Conservation (phyloP, 495 filamentous ascomycete species). For the Aspergillus heteromorphus region DNA sequence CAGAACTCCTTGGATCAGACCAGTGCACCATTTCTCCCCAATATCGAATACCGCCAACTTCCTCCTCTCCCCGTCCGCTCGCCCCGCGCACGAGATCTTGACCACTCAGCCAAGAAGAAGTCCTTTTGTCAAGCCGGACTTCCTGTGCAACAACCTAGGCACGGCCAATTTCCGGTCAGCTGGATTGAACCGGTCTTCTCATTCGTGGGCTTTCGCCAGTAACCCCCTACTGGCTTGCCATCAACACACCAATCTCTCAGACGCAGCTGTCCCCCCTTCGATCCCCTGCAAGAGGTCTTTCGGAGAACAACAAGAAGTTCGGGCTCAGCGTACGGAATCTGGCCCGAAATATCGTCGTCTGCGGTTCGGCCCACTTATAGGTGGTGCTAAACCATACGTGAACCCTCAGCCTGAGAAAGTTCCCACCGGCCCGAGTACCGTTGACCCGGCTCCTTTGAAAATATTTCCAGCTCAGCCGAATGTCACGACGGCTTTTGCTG, state of each 20-base stretch:
- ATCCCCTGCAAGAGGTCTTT: constrained; percentile 12
- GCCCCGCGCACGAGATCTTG: no score
- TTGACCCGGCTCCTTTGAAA: background rate
- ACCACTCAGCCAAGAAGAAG: background rate
- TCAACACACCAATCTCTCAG: no score
- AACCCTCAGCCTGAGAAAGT: background rate
- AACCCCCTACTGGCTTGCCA: no score
- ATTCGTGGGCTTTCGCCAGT: no score
- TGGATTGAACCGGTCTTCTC: background rate
- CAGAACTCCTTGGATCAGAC: constrained; percentile 1
- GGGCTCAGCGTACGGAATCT: no score
- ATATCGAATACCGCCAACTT: background rate
- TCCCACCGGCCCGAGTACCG: background rate
- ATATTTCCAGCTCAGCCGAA: background rate
- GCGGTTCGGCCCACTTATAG: no score
- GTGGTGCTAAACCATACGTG: background rate
- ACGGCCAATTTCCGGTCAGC: background rate
- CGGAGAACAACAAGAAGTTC: no score
- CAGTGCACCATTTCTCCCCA: constrained; percentile 10
- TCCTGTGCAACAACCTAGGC: background rate
- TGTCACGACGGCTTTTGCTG: background rate
- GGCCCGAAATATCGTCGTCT: no score
- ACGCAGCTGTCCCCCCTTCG: background rate
- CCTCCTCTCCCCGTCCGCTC: no score
- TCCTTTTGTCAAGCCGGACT: background rate